Conservation (phyloP, 1,139 yeast species). For the Saccharomyces hybrid region DNA sequence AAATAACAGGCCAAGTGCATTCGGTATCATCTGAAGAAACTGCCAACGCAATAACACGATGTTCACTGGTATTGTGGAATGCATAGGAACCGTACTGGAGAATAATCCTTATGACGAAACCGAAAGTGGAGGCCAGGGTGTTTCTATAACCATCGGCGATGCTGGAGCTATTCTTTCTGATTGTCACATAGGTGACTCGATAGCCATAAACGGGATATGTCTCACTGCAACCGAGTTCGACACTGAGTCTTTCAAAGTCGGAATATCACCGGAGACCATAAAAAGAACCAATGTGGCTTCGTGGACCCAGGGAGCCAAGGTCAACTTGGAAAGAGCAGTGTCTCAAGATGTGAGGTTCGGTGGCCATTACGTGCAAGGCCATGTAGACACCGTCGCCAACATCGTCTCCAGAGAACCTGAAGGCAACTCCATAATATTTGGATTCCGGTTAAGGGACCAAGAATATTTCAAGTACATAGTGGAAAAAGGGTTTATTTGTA, state of each 20-base stretch:
- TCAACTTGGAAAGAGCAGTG: conserved; percentile 89
- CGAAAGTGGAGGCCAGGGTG: conserved; percentile 71
- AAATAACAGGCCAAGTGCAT: background rate
- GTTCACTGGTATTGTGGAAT: conserved; percentile 95
- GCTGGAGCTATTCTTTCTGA: conserved; percentile 62
- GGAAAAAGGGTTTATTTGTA: conserved; percentile 84
- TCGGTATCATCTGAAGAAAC: background rate
- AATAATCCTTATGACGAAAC: conserved; percentile 42
- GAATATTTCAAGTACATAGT: conserved; percentile 66
- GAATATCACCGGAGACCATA: conserved; percentile 88
- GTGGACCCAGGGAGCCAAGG: conserved; percentile 45
- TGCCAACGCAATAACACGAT: conserved; percentile 33
- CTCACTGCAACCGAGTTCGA: conserved; percentile 84
- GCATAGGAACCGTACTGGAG: conserved; percentile 47
- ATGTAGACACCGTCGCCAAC: conserved; percentile 80
- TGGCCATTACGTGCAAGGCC: conserved; percentile 97
- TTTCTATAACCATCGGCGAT: conserved; percentile 58
- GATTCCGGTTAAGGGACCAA: conserved; percentile 64
- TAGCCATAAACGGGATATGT: conserved; percentile 82
- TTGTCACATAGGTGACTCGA: conserved; percentile 88
- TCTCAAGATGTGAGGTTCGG: conserved; percentile 76
- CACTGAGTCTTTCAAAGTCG: conserved; percentile 64
- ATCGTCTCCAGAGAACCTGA: conserved; percentile 52
- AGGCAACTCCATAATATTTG: conserved; percentile 71
- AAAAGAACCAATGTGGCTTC: conserved; percentile 70